Evolutionary conservation across 2,329 filamentous ascomycete genomes (phyloP).

Genomic region (Fusarium avenaceum): DNA sequence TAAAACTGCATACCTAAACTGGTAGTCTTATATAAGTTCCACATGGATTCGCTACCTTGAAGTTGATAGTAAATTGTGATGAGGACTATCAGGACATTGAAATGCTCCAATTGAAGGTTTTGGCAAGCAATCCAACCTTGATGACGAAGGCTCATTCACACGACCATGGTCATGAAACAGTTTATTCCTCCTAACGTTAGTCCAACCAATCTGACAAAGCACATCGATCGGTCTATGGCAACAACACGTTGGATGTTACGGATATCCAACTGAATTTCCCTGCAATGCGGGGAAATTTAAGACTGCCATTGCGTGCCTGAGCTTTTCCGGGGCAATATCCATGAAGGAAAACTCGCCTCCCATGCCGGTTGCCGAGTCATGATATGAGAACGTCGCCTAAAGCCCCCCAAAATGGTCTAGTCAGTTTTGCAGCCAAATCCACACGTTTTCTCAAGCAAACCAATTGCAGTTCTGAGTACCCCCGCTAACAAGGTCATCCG

Average conservation of each 20-base stretch:
- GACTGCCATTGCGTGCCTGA: background rate
- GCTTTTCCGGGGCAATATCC: constrained; percentile 17
- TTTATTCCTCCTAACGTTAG: too few relatives aligned
- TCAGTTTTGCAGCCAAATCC: background rate
- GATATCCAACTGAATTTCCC: background rate
- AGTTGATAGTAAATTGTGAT: too few relatives aligned
- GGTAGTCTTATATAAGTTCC: too few relatives aligned
- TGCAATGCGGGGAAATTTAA: constrained; percentile 1
- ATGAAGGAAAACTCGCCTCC: constrained; percentile 6
- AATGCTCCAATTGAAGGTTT: too few relatives aligned
- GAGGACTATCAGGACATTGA: too few relatives aligned
- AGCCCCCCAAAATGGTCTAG: constrained; percentile 1
- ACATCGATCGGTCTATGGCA: too few relatives aligned
- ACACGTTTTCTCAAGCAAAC: background rate
- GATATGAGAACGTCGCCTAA: constrained; percentile 19
- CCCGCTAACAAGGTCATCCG: background rate
- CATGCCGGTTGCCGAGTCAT: constrained; percentile 18
- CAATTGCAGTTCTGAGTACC: background rate
- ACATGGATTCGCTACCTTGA: too few relatives aligned
- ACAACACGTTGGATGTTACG: background rate
- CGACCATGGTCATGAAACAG: too few relatives aligned
- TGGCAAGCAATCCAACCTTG: too few relatives aligned
- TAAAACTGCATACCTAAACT: too few relatives aligned
- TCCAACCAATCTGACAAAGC: too few relatives aligned
- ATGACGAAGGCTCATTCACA: too few relatives aligned